phyloP scores from a whole-genome alignment of 164 flowering plant genomes.

The Aristolochia contorta region DNA sequence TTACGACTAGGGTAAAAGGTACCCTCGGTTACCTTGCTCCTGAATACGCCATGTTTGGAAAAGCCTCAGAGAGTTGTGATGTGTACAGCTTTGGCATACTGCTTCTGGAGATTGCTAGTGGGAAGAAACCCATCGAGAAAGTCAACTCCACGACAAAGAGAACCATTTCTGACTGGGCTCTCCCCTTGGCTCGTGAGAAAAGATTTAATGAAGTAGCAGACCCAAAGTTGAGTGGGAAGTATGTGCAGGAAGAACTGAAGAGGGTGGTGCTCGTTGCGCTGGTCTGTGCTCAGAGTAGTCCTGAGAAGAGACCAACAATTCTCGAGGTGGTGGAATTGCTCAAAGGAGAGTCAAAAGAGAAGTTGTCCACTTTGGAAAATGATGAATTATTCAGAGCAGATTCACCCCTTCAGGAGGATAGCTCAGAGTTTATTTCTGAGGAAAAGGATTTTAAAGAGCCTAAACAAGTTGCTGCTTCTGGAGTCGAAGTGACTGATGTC shows the following conservation, averaged over 20 bases:
- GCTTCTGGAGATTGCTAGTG: slow-evolving; percentile 59
- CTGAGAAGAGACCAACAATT: slow-evolving; percentile 82
- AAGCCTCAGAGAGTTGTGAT: slow-evolving; percentile 75
- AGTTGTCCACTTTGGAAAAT: slow-evolving; percentile 39
- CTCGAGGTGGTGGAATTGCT: slow-evolving; percentile 67
- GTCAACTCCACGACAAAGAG: slow-evolving; percentile 30
- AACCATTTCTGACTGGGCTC: slow-evolving; percentile 68
- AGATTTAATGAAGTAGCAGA: slow-evolving; percentile 66
- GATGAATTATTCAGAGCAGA: slow-evolving; percentile 36
- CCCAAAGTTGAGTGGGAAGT: slow-evolving; percentile 47
- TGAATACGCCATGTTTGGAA: slow-evolving; percentile 82
- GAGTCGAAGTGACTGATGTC: slow-evolving; percentile 7
- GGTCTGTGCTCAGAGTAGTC: slow-evolving; percentile 42
- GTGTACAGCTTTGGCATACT: slow-evolving; percentile 80
- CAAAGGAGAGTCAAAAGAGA: slow-evolving; percentile 66
- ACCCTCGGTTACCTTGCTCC: slow-evolving; percentile 86
- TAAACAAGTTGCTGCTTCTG: slow-evolving; percentile 15
- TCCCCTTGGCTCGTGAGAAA: slow-evolving; percentile 52
- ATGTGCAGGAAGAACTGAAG: slow-evolving; percentile 58
- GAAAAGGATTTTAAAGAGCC: slow-evolving; percentile 32
- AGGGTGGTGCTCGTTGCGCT: slow-evolving; percentile 54
- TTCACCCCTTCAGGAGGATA: slow-evolving; percentile 30
- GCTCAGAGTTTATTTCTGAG: slow-evolving; percentile 39
- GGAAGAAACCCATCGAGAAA: slow-evolving; percentile 62
- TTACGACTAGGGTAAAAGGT: slow-evolving; percentile 69